Evolutionary conservation across 345 rosid species (phyloP).

Genomic region (Arabis hirsuta): DNA sequence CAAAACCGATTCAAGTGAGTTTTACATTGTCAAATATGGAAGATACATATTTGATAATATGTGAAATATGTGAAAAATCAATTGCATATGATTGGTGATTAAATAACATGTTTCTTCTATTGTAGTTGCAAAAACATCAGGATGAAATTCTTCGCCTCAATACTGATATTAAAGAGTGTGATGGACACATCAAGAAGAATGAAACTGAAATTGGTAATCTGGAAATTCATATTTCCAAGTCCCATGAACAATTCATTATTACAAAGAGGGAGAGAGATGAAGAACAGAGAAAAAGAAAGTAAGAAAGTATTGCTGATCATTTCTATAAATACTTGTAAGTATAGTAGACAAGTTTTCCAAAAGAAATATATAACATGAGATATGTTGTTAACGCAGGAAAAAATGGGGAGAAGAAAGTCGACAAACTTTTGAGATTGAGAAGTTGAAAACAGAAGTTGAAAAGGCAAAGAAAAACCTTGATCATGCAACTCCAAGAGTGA

Average conservation of each 20-base stretch:
- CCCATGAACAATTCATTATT: conserved; percentile 58
- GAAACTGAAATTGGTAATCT: conserved; percentile 56
- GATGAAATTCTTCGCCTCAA: conserved; percentile 71
- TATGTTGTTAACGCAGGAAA: conserved; percentile 51
- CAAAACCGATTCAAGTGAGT: conserved; percentile 70
- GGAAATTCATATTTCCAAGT: conserved; percentile 60
- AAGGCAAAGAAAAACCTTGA: conserved; percentile 96
- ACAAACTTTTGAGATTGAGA: conserved; percentile 80
- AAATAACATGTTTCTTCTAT: conserved; percentile 15
- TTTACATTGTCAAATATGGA: conserved; percentile 1
- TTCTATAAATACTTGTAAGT: conserved; percentile 17
- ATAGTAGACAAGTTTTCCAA: conserved; percentile 7
- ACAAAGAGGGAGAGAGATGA: conserved; percentile 72
- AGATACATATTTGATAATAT: not conserved
- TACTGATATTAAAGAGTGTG: conserved; percentile 58
- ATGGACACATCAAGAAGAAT: conserved; percentile 58
- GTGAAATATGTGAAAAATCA: not conserved
- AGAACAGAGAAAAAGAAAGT: conserved; percentile 87
- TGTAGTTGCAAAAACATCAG: conserved; percentile 75
- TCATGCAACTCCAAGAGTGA: conserved; percentile 99
- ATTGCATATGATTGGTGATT: conserved; percentile 20
- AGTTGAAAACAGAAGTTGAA: conserved; percentile 81
- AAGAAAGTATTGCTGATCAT: conserved; percentile 55
- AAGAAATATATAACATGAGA: conserved; percentile 12
- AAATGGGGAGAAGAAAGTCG: conserved; percentile 89